phyloP scores from a whole-genome alignment of 345 rosid genomes.

The Eucalyptus victrix region DNA sequence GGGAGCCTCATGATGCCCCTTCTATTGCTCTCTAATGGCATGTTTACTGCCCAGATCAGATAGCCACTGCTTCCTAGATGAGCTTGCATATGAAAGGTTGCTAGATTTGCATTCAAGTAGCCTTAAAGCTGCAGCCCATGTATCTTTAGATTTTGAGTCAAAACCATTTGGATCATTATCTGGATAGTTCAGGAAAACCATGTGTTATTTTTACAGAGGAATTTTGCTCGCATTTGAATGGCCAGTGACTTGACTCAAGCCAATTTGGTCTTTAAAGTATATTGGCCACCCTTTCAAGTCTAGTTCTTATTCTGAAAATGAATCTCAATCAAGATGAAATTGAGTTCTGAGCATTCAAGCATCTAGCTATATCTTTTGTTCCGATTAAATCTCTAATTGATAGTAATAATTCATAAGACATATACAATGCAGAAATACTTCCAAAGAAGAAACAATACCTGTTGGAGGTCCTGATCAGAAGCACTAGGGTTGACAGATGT shows the following conservation, averaged over 20 bases:
- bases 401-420: background rate
- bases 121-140: background rate
- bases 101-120: background rate
- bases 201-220: background rate
- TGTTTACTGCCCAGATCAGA: background rate
- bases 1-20: background rate
- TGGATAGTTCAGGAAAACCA: background rate
- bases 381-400: background rate
- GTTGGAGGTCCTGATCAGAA: constrained; percentile 93
- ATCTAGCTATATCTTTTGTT: background rate
- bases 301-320: background rate
- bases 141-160: background rate
- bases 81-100: background rate
- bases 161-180: background rate
- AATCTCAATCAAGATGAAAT: background rate
- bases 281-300: background rate
- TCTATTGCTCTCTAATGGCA: background rate
- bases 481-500: constrained; percentile 66
- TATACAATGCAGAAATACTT: background rate
- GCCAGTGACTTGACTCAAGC: background rate
- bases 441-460: constrained; percentile 31
- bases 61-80: background rate
- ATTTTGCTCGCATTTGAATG: background rate
- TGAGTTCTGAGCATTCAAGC: background rate
- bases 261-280: background rate